Percentiles rank a stretch among this genome's conserved stretches.
phyloP scores from a whole-genome alignment of 148 eudicot species.

The Beta vulgaris region DNA sequence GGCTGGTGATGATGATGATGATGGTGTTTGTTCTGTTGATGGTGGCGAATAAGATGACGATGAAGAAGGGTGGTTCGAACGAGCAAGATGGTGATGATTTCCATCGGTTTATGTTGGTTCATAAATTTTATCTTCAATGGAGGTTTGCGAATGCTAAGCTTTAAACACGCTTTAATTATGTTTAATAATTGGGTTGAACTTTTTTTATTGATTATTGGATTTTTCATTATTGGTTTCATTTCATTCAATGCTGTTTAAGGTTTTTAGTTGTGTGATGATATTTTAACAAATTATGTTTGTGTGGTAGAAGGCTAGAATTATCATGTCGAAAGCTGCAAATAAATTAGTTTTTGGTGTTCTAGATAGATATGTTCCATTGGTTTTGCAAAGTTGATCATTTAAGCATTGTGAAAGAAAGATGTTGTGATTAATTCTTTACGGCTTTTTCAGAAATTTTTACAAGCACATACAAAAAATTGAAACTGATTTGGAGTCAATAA shows the following conservation, averaged over 20 bases:
- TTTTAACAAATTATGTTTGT: too few relatives aligned
- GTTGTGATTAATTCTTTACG: too few relatives aligned
- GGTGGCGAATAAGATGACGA: slow-evolving; percentile 37
- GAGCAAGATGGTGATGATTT: slow-evolving; percentile 51
- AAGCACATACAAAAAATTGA: neutral
- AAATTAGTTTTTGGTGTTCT: too few relatives aligned
- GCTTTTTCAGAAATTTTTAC: neutral
- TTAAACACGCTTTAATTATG: slow-evolving; percentile 36
- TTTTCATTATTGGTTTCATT: neutral
- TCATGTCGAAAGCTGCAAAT: too few relatives aligned
- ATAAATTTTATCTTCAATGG: slow-evolving; percentile 68
- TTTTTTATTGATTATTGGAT: neutral
- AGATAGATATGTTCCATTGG: too few relatives aligned
- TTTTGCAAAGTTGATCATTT: too few relatives aligned
- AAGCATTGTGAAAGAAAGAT: too few relatives aligned
- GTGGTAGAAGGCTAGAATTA: too few relatives aligned
- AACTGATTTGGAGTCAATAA: too few relatives aligned
- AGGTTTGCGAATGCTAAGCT: slow-evolving; percentile 70
- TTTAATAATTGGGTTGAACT: neutral
- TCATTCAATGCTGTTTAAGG: neutral
- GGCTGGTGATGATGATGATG: slow-evolving; percentile 18
- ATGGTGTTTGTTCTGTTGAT: slow-evolving; percentile 29
- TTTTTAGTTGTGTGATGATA: neutral
- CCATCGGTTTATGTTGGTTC: slow-evolving; percentile 56
- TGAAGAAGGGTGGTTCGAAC: slow-evolving; percentile 37